phyloP scores from a whole-genome alignment of 176 grass and related monocot genomes.

The Raddia distichophylla region DNA sequence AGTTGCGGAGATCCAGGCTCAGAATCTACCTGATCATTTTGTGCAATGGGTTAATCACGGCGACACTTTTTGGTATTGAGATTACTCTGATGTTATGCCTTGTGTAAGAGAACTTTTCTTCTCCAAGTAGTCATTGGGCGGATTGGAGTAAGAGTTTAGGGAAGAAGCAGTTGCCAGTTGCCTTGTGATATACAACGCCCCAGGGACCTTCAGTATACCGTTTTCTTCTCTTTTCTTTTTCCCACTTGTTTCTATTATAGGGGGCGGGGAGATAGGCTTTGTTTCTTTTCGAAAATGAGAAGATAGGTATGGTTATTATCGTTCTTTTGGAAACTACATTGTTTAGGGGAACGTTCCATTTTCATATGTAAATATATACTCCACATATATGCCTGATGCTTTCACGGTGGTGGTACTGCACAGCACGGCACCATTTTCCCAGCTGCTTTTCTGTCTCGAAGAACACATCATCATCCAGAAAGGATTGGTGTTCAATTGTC shows the following conservation, averaged over 20 bases:
- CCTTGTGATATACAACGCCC: conserved; percentile 26
- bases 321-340: conserved; percentile 28
- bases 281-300: conserved; percentile 33
- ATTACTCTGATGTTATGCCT: conserved; percentile 25
- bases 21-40: conserved; percentile 57
- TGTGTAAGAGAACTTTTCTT: conserved; percentile 35
- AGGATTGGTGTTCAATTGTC: no score
- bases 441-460: no score
- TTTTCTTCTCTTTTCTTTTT: conserved; percentile 41
- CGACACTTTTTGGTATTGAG: conserved; percentile 54
- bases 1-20: conserved; percentile 36
- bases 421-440: not conserved
- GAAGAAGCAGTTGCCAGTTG: conserved; percentile 2
- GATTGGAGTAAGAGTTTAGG: conserved; percentile 16
- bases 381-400: not conserved
- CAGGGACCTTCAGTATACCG: conserved; percentile 20
- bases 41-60: conserved; percentile 56
- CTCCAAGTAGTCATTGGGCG: conserved; percentile 18
- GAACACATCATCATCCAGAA: no score
- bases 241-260: conserved; percentile 19
- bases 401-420: not conserved
- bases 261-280: conserved; percentile 25
- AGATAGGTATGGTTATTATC: conserved; percentile 18
- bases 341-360: conserved; percentile 27
- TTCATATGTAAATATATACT: conserved; percentile 45